These are phyloP conservation scores for Ottelia alismoides DNA, from an alignment of 106 monocot genomes.

Conservation along the genomic window DNA sequence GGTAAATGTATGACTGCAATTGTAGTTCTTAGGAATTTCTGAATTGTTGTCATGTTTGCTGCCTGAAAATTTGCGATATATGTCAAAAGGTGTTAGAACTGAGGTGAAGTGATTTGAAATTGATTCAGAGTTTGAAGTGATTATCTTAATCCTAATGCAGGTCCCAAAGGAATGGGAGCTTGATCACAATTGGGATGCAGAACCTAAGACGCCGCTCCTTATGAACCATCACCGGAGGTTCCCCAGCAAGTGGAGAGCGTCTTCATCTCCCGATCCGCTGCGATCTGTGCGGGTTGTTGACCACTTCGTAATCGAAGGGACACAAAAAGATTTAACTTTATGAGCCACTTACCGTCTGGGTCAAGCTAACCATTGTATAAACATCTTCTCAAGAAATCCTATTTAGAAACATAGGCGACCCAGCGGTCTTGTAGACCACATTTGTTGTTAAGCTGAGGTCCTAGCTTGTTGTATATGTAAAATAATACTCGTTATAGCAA, in stretches of 20 bases:
- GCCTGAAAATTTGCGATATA: background rate
- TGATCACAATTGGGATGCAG: constrained; percentile 71
- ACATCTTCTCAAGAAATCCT: too few relatives aligned
- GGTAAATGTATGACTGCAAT: constrained; percentile 23
- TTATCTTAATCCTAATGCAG: constrained; percentile 12
- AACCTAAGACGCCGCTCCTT: constrained; percentile 39
- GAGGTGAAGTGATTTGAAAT: background rate
- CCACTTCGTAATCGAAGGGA: constrained; percentile 60
- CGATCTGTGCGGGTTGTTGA: constrained; percentile 61
- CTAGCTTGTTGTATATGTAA: too few relatives aligned
- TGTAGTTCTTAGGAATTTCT: background rate
- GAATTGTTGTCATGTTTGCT: background rate
- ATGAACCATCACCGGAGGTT: constrained; percentile 55
- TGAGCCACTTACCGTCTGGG: too few relatives aligned
- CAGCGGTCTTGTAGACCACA: too few relatives aligned
- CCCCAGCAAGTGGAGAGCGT: constrained; percentile 92
- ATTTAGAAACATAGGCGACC: too few relatives aligned
- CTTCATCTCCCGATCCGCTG: constrained; percentile 47
- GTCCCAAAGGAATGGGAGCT: constrained; percentile 93
- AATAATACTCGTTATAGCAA: too few relatives aligned
- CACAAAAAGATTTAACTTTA: too few relatives aligned
- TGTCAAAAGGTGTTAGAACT: background rate
- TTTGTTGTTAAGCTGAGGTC: too few relatives aligned
- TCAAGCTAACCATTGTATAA: too few relatives aligned
- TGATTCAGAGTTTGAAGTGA: background rate